Evolutionary conservation across 257 asterid genomes (phyloP), one percentile per base, ranked within the genome.

Genomic region (Plantago ovata): DNA sequence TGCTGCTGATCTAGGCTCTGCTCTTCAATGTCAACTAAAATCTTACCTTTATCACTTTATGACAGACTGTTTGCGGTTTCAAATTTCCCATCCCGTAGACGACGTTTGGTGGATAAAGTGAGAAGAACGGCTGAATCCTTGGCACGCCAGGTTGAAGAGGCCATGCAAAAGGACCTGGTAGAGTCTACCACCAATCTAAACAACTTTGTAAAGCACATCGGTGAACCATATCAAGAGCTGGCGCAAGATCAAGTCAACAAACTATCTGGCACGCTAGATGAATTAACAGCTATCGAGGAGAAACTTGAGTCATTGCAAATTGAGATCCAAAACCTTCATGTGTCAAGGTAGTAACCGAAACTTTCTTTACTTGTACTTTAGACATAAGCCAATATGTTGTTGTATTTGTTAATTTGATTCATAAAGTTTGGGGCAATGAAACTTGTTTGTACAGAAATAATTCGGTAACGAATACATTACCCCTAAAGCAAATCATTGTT

Each of bases 111-210:
- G 23, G 78, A 83, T 39, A 93, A 86, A 77, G 84, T 89, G 78
- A 86, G 70, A 82, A 79, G 92, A 70, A 73, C 86, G 2, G 95
- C 69, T 0, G 91, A 89, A 62, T 85, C 84, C n/a, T 71, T 93
- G 48, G 95, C 91, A 42, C 92, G 92, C 49, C 80, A 89, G 76
- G 70, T 86, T 4, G 95, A 89, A 58, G 89, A 81, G 56, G 94
- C 95, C 60, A 86, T 86, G 96, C 77, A 84, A 69, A 81, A 83
- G 74, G 99, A 89, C 61, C 84, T 93, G 13, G 19, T 58, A 62
- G 89, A 89, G 69, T 65, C 89, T 6, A 72, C 78, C 4, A 63
- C 59, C 38, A 69, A 75, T 54, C 66, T 89, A 44, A 77, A 78
- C 48, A 76, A 71, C 69, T 79, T 79, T 58, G 94, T 80, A 21